Evolutionary conservation across 371 early-diverging fungal species (phyloP).

Genomic region (Rhizopus arrhizus): DNA sequence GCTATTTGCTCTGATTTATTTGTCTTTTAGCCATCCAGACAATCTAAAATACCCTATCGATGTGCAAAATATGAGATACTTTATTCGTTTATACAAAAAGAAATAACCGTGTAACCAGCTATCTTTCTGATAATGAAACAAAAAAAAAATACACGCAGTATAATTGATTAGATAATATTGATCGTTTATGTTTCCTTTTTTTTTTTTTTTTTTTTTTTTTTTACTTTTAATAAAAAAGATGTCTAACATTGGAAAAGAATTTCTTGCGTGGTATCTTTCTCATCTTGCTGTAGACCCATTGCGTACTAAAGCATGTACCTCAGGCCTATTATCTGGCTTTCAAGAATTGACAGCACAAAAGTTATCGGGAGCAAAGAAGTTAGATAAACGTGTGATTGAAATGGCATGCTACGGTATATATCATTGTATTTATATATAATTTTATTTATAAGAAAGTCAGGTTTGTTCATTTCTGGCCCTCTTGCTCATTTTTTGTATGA

Average conservation of each 20-base stretch:
- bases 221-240: neutral
- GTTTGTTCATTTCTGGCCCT: conserved; percentile 71
- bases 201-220: neutral
- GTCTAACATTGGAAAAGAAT: conserved; percentile 21
- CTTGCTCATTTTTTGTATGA: conserved; percentile 73
- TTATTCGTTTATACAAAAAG: conserved; percentile 77
- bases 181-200: neutral
- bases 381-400: conserved; percentile 72
- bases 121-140: too few species aligned
- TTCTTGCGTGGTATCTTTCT: conserved; percentile 66
- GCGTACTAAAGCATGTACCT: conserved; percentile 80
- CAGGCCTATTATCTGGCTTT: conserved; percentile 71
- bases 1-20: neutral
- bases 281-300: conserved; percentile 69
- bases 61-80: conserved; percentile 90
- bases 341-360: conserved; percentile 81
- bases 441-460: conserved; percentile 13
- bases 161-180: neutral
- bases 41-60: conserved; percentile 75
- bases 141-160: neutral
- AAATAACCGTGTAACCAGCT: conserved; percentile 17
- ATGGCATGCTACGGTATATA: conserved; percentile 78
- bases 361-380: conserved; percentile 61
- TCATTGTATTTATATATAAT: neutral
- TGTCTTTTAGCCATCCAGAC: conserved; percentile 50